A percentile compares a stretch with the other conserved stretches of the same genome.
These are phyloP conservation scores for Rhizopogon vesiculosus DNA, from an alignment of 768 basidiomycete genomes.

Conservation along the genomic window DNA sequence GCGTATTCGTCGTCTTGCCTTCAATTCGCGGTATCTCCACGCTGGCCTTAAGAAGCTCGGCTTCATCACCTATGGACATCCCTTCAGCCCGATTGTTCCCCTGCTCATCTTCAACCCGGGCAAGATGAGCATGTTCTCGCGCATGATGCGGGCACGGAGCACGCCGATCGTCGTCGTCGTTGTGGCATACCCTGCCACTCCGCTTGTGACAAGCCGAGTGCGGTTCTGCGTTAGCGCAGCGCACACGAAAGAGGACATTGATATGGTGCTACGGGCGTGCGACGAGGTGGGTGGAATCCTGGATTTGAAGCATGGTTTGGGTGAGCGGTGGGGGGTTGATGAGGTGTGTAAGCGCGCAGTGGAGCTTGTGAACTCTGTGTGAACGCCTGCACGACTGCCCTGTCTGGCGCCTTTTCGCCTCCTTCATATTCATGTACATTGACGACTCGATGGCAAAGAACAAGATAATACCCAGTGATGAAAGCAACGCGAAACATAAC, in stretches of 20 bases:
- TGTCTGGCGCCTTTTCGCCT: not conserved
- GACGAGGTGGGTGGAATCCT: slow-evolving; percentile 90
- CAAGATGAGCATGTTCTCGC: slow-evolving; percentile 89
- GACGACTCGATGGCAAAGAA: not conserved
- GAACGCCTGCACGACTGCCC: not conserved
- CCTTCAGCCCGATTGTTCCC: slow-evolving; percentile 90
- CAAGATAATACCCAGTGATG: not conserved
- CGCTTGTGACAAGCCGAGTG: slow-evolving; percentile 82
- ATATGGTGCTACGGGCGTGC: slow-evolving; percentile 76
- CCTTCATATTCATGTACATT: not conserved
- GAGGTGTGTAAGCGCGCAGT: slow-evolving; percentile 67
- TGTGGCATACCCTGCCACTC: slow-evolving; percentile 88
- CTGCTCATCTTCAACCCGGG: slow-evolving; percentile 89
- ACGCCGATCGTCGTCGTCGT: slow-evolving; percentile 88
- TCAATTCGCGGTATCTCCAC: slow-evolving; percentile 92
- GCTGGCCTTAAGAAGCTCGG: slow-evolving; percentile 84
- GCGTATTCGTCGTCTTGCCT: slow-evolving; percentile 84
- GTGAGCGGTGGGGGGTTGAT: slow-evolving; percentile 76
- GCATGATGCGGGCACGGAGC: slow-evolving; percentile 63
- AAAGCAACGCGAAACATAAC: not conserved
- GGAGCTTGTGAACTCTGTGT: slow-evolving; percentile 56
- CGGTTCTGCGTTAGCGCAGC: slow-evolving; percentile 95
- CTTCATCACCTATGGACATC: slow-evolving; percentile 94
- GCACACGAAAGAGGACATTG: slow-evolving; percentile 97
- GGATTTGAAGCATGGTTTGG: slow-evolving; percentile 79